These are phyloP conservation scores for Ambrosiella beaveri DNA, from an alignment of 2,329 filamentous ascomycete genomes.

Conservation along the genomic window DNA sequence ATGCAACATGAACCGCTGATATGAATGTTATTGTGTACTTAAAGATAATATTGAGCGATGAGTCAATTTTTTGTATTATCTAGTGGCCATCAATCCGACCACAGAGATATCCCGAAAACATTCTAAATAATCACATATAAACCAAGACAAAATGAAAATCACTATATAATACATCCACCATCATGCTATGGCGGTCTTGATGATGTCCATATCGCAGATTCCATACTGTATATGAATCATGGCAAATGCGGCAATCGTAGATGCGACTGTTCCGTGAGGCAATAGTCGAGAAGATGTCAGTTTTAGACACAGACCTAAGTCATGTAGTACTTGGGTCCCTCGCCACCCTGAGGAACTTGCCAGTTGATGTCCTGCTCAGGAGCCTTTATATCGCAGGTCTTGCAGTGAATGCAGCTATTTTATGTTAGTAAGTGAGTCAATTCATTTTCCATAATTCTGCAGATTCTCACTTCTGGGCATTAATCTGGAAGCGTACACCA, in stretches of 20 bases:
- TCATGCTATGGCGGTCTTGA: too few species aligned
- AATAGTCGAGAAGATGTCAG: not conserved
- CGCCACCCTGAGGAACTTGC: conserved; percentile 86
- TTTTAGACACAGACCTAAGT: conserved; percentile 23
- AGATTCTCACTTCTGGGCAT: conserved; percentile 74
- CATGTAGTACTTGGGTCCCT: conserved; percentile 56
- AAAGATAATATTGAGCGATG: not conserved
- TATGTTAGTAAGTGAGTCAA: conserved; percentile 6
- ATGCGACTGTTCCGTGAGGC: not conserved
- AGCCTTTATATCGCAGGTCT: conserved; percentile 98
- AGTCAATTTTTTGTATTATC: too few species aligned
- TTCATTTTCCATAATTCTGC: not conserved
- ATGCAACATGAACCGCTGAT: not conserved
- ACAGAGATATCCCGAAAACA: too few species aligned
- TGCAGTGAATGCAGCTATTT: conserved; percentile 92
- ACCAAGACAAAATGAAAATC: not conserved
- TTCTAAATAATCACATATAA: too few species aligned
- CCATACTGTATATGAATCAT: too few species aligned
- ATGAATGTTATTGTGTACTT: not conserved
- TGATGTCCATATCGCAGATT: too few species aligned
- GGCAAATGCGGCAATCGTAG: too few species aligned
- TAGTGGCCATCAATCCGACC: too few species aligned
- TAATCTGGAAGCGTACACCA: conserved; percentile 93
- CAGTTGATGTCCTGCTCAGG: conserved; percentile 95
- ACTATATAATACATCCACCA: not conserved